Percentiles rank a stretch among this genome's conserved stretches.
phyloP scores from a whole-genome alignment of 805 yeast genomes.

The Starmerella potacharoeniae region DNA sequence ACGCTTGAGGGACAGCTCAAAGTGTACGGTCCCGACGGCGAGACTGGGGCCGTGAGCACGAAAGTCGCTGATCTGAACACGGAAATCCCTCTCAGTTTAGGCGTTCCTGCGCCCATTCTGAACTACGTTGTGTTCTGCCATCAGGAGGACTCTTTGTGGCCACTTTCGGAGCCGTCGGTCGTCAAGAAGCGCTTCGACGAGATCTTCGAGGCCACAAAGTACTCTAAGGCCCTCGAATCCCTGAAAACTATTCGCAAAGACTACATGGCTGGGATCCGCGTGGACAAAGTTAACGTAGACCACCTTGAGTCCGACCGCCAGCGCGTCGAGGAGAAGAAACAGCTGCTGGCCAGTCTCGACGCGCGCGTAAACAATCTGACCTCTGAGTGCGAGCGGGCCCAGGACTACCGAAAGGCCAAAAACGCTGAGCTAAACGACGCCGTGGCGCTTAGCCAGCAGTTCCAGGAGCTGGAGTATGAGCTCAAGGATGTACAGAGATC shows the following conservation, averaged over 20 bases:
- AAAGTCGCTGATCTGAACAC: conserved; percentile 74
- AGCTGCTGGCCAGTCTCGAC: conserved; percentile 37
- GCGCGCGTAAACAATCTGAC: conserved; percentile 37
- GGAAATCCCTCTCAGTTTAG: conserved; percentile 70
- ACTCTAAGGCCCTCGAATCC: conserved; percentile 77
- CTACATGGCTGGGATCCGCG: conserved; percentile 58
- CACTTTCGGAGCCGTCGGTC: conserved; percentile 70
- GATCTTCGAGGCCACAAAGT: conserved; percentile 88
- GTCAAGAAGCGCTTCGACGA: conserved; percentile 91
- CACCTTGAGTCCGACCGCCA: conserved; percentile 64
- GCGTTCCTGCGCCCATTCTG: conserved; percentile 76
- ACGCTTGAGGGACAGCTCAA: conserved; percentile 77
- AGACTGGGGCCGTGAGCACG: conserved; percentile 36
- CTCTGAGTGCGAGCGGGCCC: conserved; percentile 40
- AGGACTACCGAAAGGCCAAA: conserved; percentile 39
- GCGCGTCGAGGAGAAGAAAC: conserved; percentile 50
- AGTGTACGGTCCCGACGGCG: neutral
- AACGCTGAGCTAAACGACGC: conserved; percentile 41
- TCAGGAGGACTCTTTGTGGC: conserved; percentile 96
- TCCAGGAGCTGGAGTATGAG: conserved; percentile 10
- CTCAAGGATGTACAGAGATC: neutral
- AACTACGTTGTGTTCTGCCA: conserved; percentile 95
- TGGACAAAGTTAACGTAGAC: conserved; percentile 66
- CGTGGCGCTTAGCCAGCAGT: conserved; percentile 7
- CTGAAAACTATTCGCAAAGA: conserved; percentile 69